Percentiles rank a stretch among this genome's conserved stretches.
Evolutionary conservation across 1,284 basidiomycete genomes (phyloP).

Genomic region (Sphagnurus paluster): DNA sequence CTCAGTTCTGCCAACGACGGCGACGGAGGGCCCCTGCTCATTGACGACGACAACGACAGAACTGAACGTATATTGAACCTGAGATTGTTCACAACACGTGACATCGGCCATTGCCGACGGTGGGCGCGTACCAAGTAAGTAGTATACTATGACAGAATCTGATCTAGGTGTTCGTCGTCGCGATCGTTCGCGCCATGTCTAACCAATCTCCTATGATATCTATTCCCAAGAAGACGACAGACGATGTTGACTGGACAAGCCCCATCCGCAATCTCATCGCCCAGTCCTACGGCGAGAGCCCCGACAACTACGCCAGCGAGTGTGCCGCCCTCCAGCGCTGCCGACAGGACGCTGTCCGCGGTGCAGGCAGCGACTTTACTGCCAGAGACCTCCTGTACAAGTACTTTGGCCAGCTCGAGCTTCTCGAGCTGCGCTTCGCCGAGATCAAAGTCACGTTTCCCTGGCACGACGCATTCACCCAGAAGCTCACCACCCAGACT

Average conservation of each 20-base stretch:
- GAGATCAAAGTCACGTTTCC: constrained; percentile 96
- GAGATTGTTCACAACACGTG: no score
- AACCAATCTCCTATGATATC: constrained; percentile 81
- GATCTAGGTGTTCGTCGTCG: no score
- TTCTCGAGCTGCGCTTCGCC: constrained; percentile 94
- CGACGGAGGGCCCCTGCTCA: constrained; percentile 6
- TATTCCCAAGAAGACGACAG: constrained; percentile 77
- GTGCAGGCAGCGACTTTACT: constrained; percentile 93
- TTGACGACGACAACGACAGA: background rate
- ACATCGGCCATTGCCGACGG: no score
- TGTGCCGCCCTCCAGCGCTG: constrained; percentile 85
- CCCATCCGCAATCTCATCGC: constrained; percentile 87
- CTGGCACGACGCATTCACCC: constrained; percentile 96
- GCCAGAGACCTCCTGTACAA: constrained; percentile 96
- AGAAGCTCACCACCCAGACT: constrained; percentile 91
- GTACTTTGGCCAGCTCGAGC: constrained; percentile 98
- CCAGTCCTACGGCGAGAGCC: constrained; percentile 92
- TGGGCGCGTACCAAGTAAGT: no score
- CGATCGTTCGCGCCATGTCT: constrained; percentile 61
- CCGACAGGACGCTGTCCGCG: constrained; percentile 92
- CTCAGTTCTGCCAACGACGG: constrained; percentile 38
- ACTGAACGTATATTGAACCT: no score
- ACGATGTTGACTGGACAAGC: constrained; percentile 90
- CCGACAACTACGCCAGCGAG: constrained; percentile 85
- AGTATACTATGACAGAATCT: no score